Conservation (phyloP, 202 grass and related monocot genomes). For the Musa balbisiana region DNA sequence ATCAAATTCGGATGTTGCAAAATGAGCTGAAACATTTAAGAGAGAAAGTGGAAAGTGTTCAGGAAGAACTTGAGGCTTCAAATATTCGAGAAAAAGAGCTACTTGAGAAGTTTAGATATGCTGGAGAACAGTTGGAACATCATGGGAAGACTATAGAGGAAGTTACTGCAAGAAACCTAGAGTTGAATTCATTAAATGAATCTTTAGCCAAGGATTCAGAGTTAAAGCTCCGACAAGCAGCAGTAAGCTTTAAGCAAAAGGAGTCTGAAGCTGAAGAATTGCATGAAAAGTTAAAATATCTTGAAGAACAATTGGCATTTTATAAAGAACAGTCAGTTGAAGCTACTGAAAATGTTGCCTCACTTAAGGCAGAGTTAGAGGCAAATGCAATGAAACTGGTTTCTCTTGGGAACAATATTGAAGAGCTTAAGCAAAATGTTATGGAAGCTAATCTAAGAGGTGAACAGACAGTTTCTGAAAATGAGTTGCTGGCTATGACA, state of each 20-base stretch:
- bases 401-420: slow-evolving; percentile 56
- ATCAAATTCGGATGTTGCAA: slow-evolving; percentile 35
- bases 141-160: slow-evolving; percentile 48
- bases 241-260: slow-evolving; percentile 49
- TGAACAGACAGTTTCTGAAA: slow-evolving; percentile 40
- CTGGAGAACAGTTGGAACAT: slow-evolving; percentile 75
- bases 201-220: slow-evolving; percentile 76
- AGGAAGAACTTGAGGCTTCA: slow-evolving; percentile 44
- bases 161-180: slow-evolving; percentile 58
- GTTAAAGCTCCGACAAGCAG: slow-evolving; percentile 47
- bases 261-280: slow-evolving; percentile 48
- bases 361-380: slow-evolving; percentile 69
- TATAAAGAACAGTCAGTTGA: slow-evolving; percentile 46
- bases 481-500: slow-evolving; percentile 22
- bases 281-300: slow-evolving; percentile 41
- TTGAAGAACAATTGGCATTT: slow-evolving; percentile 45
- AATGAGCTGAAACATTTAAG: slow-evolving; percentile 41
- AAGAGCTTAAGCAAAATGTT: slow-evolving; percentile 46
- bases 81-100: slow-evolving; percentile 44
- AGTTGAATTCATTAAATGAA: slow-evolving; percentile 56
- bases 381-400: slow-evolving; percentile 57
- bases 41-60: slow-evolving; percentile 45
- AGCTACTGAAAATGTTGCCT: slow-evolving; percentile 51
- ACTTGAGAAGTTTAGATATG: slow-evolving; percentile 61
- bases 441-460: slow-evolving; percentile 37